A percentile compares a stretch with the other conserved stretches of the same genome.
Evolutionary conservation across 768 basidiomycete species (phyloP).

Genomic region (Nidularia pulvinata): DNA sequence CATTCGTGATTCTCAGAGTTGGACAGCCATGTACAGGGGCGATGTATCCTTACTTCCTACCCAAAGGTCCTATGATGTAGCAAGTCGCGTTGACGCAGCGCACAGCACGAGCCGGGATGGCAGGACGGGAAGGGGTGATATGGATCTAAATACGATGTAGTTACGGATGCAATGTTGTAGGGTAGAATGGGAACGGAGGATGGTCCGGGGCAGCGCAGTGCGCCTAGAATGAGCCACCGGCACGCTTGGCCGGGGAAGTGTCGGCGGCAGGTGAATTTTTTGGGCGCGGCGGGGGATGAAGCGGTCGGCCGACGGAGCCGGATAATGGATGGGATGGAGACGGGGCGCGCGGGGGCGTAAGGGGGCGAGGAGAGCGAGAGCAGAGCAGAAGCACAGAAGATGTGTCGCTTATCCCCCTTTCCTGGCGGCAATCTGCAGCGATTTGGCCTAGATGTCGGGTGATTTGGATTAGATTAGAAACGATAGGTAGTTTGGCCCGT

Average conservation of each 20-base stretch:
- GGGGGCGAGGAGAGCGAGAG: not conserved
- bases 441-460: not conserved
- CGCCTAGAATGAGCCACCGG: not conserved
- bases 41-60: constrained; percentile 14
- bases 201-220: not conserved
- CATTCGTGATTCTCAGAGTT: constrained; percentile 13
- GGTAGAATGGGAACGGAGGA: not conserved
- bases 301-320: constrained; percentile 7
- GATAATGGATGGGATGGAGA: not conserved
- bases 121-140: too few species aligned
- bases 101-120: too few species aligned
- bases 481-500: not conserved
- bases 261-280: not conserved
- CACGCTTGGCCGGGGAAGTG: not conserved
- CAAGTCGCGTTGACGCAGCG: not conserved
- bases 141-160: not conserved
- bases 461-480: constrained; percentile 1
- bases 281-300: not conserved
- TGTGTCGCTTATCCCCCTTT: not conserved
- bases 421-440: not conserved
- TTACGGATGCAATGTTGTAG: not conserved
- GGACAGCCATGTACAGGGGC: not conserved
- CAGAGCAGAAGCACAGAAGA: not conserved
- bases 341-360: not conserved
- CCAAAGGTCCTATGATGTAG: constrained; percentile 47